Evolutionary conservation across 169 alveolate species (phyloP), one percentile per base, ranked within the genome.

Genomic region (Plasmodium malariae): DNA sequence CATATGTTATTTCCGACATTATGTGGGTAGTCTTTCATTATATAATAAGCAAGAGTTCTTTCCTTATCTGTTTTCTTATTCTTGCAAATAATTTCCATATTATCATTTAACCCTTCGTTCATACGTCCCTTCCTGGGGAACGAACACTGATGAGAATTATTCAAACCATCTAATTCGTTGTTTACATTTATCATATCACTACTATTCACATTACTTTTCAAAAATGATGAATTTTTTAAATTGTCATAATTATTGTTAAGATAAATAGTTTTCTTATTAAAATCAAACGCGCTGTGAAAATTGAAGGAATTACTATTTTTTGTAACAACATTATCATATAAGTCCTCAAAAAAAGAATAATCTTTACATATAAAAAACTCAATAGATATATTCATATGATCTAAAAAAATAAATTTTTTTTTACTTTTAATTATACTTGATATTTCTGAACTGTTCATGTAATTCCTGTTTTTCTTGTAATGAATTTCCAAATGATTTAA

Each of bases 401-500:
- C 87, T 2, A 85, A 43, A 63, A 55, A 85, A 28, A 85, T 43
- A 28, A 21, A 36, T 36, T 70, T 85, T 30, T 65, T 80, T 49
- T 69, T 65, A 45, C 43, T 85, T 45, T 73, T 85, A 30, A 5
- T 43, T 2, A 34, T 34, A 30, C 57, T 36, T n/a, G 54, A 21
- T 69, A 40, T 68, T 55, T 69, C 92, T 21, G 62, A 24, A 30
- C 24, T 48, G 36, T 6, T 69, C 3, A 73, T 68, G 54, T 69
- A 69, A 48, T 40, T 34, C 37, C 69, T 36, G 19, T 59, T 69
- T 59, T 54, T 69, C 30, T 85, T 55, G 43, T 69, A 85, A 69
- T 85, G 92, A 69, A 54, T 69, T 63, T 85, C 92, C 26, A 85
- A 36, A 85, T 85, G 92, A 62, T 85, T 70, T 69, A 85, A 60